phyloP scores from a whole-genome alignment of 441 rosid species.

The Gossypium schwendimanii region DNA sequence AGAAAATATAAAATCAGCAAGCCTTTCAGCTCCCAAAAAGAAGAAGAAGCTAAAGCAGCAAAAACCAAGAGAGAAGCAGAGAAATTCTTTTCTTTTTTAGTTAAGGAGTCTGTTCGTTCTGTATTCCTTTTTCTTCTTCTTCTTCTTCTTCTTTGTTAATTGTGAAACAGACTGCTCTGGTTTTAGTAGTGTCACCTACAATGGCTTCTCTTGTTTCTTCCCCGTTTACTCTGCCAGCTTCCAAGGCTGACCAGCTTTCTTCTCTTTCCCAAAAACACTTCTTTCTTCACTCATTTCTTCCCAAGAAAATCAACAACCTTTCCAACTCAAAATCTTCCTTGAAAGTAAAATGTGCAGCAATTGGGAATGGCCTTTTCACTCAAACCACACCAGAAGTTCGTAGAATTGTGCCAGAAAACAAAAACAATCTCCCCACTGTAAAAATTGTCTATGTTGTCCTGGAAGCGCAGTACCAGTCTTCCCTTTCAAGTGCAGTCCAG shows the following conservation, averaged over 20 bases:
- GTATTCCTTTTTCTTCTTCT: neutral
- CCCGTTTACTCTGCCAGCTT: conserved; percentile 54
- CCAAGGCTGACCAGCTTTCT: conserved; percentile 64
- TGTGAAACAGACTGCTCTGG: conserved; percentile 25
- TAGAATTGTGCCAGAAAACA: conserved; percentile 66
- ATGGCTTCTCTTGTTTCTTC: conserved; percentile 82
- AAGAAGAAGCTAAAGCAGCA: neutral
- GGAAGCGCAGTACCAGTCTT: conserved; percentile 94
- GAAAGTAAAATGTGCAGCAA: conserved; percentile 51
- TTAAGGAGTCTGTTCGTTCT: neutral
- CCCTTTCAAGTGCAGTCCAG: conserved; percentile 68
- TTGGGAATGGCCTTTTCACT: conserved; percentile 92
- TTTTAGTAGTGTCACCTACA: conserved; percentile 10
- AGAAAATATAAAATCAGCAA: conserved; percentile 16
- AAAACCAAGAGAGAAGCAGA: conserved; percentile 1
- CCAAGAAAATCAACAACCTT: conserved; percentile 37
- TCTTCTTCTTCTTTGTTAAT: conserved; percentile 14
- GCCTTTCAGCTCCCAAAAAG: conserved; percentile 7
- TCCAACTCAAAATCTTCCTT: conserved; percentile 31
- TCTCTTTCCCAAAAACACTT: conserved; percentile 61
- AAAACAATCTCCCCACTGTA: conserved; percentile 60
- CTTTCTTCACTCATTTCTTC: conserved; percentile 73
- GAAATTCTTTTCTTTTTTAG: neutral
- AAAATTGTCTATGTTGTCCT: conserved; percentile 88
- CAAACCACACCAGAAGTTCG: conserved; percentile 88